A percentile compares a stretch with the other conserved stretches of the same genome.
Evolutionary conservation across 768 basidiomycete genomes (phyloP).

Genomic region (Lentinula guzmanii): DNA sequence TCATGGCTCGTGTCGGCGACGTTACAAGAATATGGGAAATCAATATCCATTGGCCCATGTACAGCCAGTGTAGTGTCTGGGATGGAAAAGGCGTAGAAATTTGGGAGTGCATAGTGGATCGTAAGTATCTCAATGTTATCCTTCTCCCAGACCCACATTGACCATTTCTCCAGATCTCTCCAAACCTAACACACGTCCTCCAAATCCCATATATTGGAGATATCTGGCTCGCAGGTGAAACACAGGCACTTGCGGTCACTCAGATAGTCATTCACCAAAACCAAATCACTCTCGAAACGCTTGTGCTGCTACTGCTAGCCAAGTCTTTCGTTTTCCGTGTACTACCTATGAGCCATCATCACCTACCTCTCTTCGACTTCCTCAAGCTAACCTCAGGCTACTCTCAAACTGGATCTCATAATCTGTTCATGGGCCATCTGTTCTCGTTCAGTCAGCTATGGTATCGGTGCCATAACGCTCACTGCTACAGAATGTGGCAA

Average conservation of each 20-base stretch:
- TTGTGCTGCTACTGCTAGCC: not conserved
- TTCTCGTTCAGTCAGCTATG: not conserved
- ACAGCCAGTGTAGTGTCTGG: constrained; percentile 70
- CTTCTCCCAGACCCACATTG: constrained; percentile 5
- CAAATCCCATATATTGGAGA: constrained; percentile 41
- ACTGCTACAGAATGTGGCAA: not conserved
- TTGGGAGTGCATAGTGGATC: constrained; percentile 69
- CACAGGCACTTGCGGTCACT: not conserved
- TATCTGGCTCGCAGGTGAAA: constrained; percentile 39
- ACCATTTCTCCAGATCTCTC: constrained; percentile 45
- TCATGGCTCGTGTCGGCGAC: constrained; percentile 46
- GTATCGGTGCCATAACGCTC: not conserved
- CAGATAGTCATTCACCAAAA: not conserved
- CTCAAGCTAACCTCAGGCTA: not conserved
- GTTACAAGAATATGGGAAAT: constrained; percentile 68
- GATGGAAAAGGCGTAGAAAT: constrained; percentile 66
- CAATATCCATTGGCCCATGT: constrained; percentile 57
- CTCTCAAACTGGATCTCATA: not conserved
- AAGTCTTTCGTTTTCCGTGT: not conserved
- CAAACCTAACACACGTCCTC: constrained; percentile 42
- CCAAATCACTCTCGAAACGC: not conserved
- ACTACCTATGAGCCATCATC: not conserved
- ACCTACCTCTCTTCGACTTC: not conserved
- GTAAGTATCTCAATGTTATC: constrained; percentile 36
- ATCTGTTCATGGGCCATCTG: not conserved